Conservation (phyloP, 306 rosid genomes). For the Vigna angularis region DNA sequence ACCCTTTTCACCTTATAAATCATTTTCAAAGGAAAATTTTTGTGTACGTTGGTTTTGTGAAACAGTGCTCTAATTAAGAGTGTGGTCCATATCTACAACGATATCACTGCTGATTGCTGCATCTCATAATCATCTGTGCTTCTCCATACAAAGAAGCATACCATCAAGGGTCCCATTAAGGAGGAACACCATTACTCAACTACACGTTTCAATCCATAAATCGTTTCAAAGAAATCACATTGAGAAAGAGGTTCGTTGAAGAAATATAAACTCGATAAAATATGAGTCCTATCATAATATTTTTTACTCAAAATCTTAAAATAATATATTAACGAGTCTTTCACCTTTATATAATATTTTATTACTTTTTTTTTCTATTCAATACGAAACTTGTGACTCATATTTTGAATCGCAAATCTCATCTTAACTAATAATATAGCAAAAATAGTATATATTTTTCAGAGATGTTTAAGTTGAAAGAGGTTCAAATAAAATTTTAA, state of each 20-base stretch:
- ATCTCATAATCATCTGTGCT: neutral
- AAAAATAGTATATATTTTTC: neutral
- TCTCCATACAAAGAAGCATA: neutral
- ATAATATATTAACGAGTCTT: no score
- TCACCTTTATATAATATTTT: no score
- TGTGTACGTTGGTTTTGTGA: neutral
- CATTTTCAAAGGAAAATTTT: neutral
- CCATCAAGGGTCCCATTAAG: neutral
- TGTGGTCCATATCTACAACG: slow-evolving; percentile 6
- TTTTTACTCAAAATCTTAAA: accelerated
- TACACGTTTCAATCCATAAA: neutral
- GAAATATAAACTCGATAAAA: no score
- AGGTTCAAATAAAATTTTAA: neutral
- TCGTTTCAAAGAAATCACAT: neutral
- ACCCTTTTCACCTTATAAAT: neutral
- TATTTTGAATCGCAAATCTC: neutral
- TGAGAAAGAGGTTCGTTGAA: no score
- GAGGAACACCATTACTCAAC: neutral
- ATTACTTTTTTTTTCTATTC: no score
- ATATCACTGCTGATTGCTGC: neutral
- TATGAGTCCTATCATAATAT: no score
- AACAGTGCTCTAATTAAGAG: neutral
- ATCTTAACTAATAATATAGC: neutral
- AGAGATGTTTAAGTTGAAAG: neutral
- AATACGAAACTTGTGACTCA: no score